These are phyloP conservation scores for Cordyceps fumosorosea DNA, from an alignment of 2,329 filamentous ascomycete genomes.

Conservation along the genomic window DNA sequence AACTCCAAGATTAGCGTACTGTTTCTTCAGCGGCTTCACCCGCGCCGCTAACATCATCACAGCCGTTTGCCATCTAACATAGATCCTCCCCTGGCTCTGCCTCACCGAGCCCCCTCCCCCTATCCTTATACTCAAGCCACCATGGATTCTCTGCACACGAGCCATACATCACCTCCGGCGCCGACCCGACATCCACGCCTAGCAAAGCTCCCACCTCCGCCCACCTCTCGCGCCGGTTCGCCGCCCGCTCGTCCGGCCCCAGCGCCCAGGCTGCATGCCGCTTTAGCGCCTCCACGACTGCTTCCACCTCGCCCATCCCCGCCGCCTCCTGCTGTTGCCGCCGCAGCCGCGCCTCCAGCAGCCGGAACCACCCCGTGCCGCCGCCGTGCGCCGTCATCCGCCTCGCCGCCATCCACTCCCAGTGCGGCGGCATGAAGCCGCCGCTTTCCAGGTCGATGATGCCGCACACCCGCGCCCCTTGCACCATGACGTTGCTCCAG, in stretches of 20 bases:
- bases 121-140: background rate
- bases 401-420: slow-evolving; percentile 1
- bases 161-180: background rate
- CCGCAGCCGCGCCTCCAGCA: slow-evolving; percentile 5
- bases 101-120: too few relatives aligned
- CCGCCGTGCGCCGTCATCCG: background rate
- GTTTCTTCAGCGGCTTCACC: background rate
- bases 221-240: slow-evolving; percentile 1
- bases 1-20: too few relatives aligned
- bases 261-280: slow-evolving; percentile 1
- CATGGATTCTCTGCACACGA: background rate
- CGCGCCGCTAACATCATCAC: background rate
- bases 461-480: background rate
- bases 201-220: background rate
- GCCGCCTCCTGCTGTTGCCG: background rate
- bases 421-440: slow-evolving; percentile 9
- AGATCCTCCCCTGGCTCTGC: too few relatives aligned
- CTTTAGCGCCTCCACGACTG: background rate
- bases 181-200: background rate
- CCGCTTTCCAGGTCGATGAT: slow-evolving; percentile 7
- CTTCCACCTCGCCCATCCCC: slow-evolving; percentile 7
- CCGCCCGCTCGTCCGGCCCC: background rate
- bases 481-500: slow-evolving; percentile 9
- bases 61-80: too few relatives aligned
- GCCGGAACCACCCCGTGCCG: slow-evolving; percentile 1